phyloP scores from a whole-genome alignment of 2,329 filamentous ascomycete genomes.

The Aureobasidium sp. region DNA sequence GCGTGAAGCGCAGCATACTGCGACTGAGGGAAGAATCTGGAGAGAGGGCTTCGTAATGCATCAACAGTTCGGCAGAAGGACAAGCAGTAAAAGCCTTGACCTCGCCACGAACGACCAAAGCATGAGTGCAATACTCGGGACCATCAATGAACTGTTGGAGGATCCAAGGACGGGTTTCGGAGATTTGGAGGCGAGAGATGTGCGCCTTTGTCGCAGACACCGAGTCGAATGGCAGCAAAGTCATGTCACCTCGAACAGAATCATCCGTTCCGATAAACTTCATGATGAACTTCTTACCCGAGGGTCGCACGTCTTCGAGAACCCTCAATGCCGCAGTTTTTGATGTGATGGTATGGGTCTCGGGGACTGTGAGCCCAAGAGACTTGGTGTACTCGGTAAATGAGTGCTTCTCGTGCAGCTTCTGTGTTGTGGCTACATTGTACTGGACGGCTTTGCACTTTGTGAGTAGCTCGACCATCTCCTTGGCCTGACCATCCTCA shows the following conservation, averaged over 20 bases:
- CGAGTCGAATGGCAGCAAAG: constrained; percentile 53
- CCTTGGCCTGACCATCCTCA: constrained; percentile 60
- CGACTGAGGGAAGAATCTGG: constrained; percentile 46
- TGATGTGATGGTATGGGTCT: constrained; percentile 46
- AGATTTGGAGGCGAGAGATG: constrained; percentile 50
- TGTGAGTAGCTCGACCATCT: constrained; percentile 52
- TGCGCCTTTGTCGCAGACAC: constrained; percentile 48
- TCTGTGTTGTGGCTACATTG: constrained; percentile 47
- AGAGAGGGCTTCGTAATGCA: constrained; percentile 59
- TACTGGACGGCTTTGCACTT: constrained; percentile 59
- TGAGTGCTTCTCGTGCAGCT: constrained; percentile 56
- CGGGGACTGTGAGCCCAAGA: constrained; percentile 44
- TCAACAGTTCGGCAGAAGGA: constrained; percentile 53
- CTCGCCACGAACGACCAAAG: constrained; percentile 57
- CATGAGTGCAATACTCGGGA: constrained; percentile 64
- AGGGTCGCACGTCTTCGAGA: constrained; percentile 34
- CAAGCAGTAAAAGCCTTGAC: constrained; percentile 63
- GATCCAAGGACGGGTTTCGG: constrained; percentile 53
- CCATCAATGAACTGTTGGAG: constrained; percentile 62
- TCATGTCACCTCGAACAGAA: constrained; percentile 53
- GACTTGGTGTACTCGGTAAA: constrained; percentile 55
- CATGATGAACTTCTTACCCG: constrained; percentile 52
- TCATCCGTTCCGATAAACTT: constrained; percentile 61
- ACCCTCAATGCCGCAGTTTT: constrained; percentile 47
- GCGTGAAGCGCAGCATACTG: constrained; percentile 60